Evolutionary conservation across 495 filamentous ascomycete genomes (phyloP).

Genomic region (Penicillium canescens): DNA sequence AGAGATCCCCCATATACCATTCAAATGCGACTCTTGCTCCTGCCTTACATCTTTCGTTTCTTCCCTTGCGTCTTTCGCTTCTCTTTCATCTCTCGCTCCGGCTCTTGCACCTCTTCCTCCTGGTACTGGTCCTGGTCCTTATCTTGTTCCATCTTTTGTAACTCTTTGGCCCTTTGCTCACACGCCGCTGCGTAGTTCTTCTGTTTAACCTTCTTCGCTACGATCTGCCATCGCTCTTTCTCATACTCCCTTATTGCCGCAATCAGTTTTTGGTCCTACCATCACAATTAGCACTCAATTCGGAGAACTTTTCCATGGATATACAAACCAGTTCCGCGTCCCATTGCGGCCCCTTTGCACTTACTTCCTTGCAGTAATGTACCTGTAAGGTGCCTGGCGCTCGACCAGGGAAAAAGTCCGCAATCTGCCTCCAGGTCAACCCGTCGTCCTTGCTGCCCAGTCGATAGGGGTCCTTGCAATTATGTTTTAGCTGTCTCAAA

Average conservation of each 20-base stretch:
- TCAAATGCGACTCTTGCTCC: no score
- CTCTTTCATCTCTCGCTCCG: no score
- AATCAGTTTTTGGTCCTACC: constrained; percentile 73
- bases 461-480: neutral
- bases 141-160: no score
- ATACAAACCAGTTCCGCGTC: constrained; percentile 76
- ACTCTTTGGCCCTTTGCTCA: constrained; percentile 67
- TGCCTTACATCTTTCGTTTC: no score
- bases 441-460: constrained; percentile 77
- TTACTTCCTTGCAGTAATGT: constrained; percentile 90
- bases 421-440: constrained; percentile 92
- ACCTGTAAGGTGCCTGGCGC: constrained; percentile 89
- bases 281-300: constrained; percentile 15
- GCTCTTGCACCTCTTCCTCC: no score
- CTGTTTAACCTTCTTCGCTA: constrained; percentile 81
- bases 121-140: no score
- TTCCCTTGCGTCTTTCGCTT: no score
- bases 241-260: constrained; percentile 85
- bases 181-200: constrained; percentile 82
- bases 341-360: constrained; percentile 90
- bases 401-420: constrained; percentile 88
- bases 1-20: no score
- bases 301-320: neutral
- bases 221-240: constrained; percentile 84
- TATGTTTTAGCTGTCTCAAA: no score